Percentiles rank a stretch among this genome's conserved stretches.
phyloP scores from a whole-genome alignment of 306 rosid genomes.

The Sophora flavescens region DNA sequence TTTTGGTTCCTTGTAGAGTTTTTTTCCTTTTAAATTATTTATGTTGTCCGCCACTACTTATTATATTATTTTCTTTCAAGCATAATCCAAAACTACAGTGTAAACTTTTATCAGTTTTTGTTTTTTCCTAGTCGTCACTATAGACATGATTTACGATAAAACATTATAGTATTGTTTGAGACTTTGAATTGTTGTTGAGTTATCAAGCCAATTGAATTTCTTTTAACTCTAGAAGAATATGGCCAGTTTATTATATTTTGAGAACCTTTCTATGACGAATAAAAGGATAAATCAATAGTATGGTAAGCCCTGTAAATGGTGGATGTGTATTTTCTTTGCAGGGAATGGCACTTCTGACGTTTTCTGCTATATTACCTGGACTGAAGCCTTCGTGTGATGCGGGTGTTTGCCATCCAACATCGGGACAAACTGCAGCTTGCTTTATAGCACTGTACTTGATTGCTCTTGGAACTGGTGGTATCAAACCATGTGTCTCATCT shows the following conservation, averaged over 20 bases:
- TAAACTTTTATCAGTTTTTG: not conserved
- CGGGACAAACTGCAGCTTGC: conserved; percentile 43
- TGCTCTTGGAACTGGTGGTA: conserved; percentile 74
- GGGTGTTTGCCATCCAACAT: conserved; percentile 50
- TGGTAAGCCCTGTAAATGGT: not conserved
- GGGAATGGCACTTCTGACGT: conserved; percentile 56
- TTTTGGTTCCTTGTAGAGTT: not conserved
- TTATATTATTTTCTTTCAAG: not conserved
- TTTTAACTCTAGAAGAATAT: not conserved
- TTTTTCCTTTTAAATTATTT: not conserved
- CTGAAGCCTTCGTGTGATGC: conserved; percentile 50
- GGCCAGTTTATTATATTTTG: conserved; percentile 7
- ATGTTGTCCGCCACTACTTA: not conserved
- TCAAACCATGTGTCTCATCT: conserved; percentile 69
- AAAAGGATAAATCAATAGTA: not conserved
- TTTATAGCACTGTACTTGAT: conserved; percentile 61
- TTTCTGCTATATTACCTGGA: conserved; percentile 60
- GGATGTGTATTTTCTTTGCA: conserved; percentile 15
- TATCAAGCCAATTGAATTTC: not conserved
- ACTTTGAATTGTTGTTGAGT: too few species aligned
- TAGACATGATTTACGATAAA: too few species aligned
- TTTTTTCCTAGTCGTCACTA: not conserved
- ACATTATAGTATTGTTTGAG: too few species aligned
- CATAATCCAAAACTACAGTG: not conserved
- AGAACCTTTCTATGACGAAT: not conserved